Base-by-base conservation (phyloP, 768 basidiomycete genomes). In the Strobilomyces dryophilus region DNA sequence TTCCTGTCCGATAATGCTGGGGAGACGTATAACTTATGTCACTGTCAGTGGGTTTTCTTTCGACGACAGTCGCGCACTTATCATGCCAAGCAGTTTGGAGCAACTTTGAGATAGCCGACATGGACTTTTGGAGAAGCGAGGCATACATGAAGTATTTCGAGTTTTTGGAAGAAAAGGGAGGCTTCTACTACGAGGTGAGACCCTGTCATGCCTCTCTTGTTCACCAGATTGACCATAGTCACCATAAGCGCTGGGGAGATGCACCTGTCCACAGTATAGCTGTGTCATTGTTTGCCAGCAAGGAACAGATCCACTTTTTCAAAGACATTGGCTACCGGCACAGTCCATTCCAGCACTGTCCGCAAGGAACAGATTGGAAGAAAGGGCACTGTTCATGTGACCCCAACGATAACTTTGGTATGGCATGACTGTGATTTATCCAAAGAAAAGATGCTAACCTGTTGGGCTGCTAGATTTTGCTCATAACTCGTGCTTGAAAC, bases 221-320 rank as follows among this genome's bases (percentile, higher is more conserved):
- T 40, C 15, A 15, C 18, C 32, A 32, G 10, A n/a, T 18, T 68
- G 47, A 55, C 39, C 18, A n/a, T 41, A 26, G 35, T 41, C 21
- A 1, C 8, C 14, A 20, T 45, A 57, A 91, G 82, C 84, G 92
- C 32, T 93, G 92, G 92, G 95, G 95, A 46, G 95, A 97, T 72
- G 95, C 95, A n/a, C 84, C 84, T 10, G 82, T 93, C 8, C 91
- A 93, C 64, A 89, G 86, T 49, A 93, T 98, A 53, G 95, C 89
- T 34, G 94, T 88, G 1, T 87, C 95, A 0, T 75, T 98, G 9
- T 90, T 98, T 59, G 87, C 92, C 0, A 79, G 79, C 66, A 94
- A 90, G 66, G 87, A 92, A 17, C 89, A 92, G 70, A 84, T 98
- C 40, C 91, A 97, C 69, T 98, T 92, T 75, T 98, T 98, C 77